Evolutionary conservation across 306 rosid species (phyloP).

Genomic region (Cercis canadensis): DNA sequence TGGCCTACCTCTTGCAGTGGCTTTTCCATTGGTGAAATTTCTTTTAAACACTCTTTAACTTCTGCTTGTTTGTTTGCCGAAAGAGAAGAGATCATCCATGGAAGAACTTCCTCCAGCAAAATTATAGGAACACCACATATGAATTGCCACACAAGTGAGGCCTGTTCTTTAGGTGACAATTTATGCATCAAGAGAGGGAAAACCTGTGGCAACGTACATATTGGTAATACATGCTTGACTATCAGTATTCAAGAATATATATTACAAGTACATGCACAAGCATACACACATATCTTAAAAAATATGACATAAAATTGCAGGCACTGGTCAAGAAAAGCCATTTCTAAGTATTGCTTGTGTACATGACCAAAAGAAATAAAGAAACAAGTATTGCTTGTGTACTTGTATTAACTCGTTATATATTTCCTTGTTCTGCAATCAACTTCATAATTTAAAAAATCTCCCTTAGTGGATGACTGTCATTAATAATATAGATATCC

Average conservation of each 20-base stretch:
- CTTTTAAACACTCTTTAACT: constrained; percentile 57
- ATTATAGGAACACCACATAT: constrained; percentile 81
- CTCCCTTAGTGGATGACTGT: background rate
- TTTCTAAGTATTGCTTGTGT: constrained; percentile 8
- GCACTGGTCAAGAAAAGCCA: constrained; percentile 4
- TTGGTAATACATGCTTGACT: constrained; percentile 8
- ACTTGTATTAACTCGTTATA: constrained; percentile 12
- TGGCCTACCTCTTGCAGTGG: constrained; percentile 76
- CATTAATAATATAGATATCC: constrained; percentile 1
- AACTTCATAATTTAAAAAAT: constrained; percentile 1
- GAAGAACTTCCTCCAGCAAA: constrained; percentile 68
- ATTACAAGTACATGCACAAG: constrained; percentile 13
- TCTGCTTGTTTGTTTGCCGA: constrained; percentile 65
- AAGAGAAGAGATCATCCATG: constrained; percentile 78
- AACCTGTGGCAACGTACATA: constrained; percentile 57
- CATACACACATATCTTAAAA: constrained; percentile 10
- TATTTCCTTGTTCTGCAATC: constrained; percentile 5
- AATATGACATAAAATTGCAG: constrained; percentile 21
- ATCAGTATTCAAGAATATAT: constrained; percentile 26
- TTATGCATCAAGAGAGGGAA: constrained; percentile 79
- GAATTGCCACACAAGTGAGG: constrained; percentile 89
- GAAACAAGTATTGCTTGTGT: background rate
- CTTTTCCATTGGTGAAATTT: constrained; percentile 70
- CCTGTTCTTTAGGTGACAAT: constrained; percentile 70
- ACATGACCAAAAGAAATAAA: no score